Evolutionary conservation across 139 green algal genomes (phyloP).

Genomic region (Tetradesmus obliquus): DNA sequence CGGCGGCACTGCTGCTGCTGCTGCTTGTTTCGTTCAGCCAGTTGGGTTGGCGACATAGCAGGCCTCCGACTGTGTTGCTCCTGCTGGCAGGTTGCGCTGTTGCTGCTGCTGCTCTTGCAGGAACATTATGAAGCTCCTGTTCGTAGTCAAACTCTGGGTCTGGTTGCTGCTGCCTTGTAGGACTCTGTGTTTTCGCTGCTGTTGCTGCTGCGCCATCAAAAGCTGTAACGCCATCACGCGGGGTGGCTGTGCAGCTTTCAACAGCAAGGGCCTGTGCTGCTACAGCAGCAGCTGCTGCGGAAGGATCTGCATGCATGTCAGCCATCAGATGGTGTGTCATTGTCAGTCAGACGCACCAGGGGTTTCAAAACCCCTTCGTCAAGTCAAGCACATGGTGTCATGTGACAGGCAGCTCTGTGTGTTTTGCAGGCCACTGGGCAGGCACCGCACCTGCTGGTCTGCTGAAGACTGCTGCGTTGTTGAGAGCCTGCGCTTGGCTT

Average conservation of each 20-base stretch:
- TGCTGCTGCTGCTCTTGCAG: background rate
- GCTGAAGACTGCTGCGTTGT: background rate
- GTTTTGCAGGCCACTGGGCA: too few species aligned
- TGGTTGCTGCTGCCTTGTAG: background rate
- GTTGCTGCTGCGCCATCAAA: background rate
- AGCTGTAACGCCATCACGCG: background rate
- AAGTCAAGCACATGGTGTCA: background rate
- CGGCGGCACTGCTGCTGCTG: background rate
- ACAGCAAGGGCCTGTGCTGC: background rate
- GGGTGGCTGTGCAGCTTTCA: background rate
- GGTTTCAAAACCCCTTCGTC: too few species aligned
- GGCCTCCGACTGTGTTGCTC: background rate
- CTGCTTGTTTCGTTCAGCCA: constrained; percentile 4
- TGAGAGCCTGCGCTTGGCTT: background rate
- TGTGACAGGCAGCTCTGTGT: too few species aligned
- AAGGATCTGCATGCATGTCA: background rate
- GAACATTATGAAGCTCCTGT: background rate
- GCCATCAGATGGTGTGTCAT: too few species aligned
- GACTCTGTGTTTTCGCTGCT: background rate
- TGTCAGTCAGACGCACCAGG: too few species aligned
- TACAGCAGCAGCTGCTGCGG: background rate
- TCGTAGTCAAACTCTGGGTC: constrained; percentile 34
- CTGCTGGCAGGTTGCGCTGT: background rate
- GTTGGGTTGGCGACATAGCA: constrained; percentile 15
- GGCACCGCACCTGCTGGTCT: background rate